Evolutionary conservation across 176 grass and related monocot genomes (phyloP).

Genomic region (Carex pumila): DNA sequence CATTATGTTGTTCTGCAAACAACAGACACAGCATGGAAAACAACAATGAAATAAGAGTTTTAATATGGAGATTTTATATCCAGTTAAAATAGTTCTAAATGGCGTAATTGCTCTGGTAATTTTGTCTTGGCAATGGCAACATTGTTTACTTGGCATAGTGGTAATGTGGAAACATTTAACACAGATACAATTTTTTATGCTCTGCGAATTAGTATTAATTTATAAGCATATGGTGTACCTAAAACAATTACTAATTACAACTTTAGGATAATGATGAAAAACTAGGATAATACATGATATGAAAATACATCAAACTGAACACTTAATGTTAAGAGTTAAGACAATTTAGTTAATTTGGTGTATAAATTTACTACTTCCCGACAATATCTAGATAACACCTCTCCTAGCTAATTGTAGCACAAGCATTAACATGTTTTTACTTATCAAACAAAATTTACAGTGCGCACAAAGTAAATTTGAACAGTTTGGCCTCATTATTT

Average conservation of each 20-base stretch:
- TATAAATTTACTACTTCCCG: background rate
- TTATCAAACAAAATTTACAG: background rate
- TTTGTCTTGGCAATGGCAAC: background rate
- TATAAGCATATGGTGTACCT: background rate
- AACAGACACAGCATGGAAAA: background rate
- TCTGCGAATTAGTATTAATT: background rate
- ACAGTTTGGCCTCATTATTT: background rate
- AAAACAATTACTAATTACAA: background rate
- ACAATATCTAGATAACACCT: background rate
- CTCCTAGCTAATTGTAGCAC: background rate
- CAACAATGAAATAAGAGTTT: background rate
- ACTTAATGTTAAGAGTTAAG: background rate
- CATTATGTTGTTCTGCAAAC: conserved; percentile 72
- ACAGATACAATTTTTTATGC: background rate
- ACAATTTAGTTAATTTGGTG: background rate
- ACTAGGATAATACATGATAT: background rate
- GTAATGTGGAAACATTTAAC: background rate
- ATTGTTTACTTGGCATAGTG: background rate
- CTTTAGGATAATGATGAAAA: background rate
- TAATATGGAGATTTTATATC: background rate
- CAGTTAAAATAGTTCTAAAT: background rate
- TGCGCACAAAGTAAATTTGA: background rate
- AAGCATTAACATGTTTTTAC: background rate
- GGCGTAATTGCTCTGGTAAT: background rate
- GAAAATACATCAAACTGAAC: background rate